Conservation (phyloP, 2,329 filamentous ascomycete species). For the Fusarium drepaniforme region DNA sequence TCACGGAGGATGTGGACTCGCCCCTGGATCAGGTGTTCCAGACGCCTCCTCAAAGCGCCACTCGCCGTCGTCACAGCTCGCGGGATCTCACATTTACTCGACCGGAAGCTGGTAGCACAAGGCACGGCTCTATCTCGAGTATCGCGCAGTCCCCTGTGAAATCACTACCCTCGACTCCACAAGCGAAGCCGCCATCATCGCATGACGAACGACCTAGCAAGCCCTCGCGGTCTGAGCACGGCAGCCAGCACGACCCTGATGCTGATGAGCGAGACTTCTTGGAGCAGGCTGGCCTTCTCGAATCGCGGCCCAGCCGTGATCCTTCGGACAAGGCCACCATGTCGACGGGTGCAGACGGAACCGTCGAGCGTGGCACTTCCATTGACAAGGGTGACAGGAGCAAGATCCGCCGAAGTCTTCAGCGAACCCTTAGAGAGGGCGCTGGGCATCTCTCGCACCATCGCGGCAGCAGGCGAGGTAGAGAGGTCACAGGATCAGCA, state of each 20-base stretch:
- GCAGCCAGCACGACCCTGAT: conserved; percentile 64
- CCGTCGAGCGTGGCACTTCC: conserved; percentile 49
- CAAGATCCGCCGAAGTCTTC: conserved; percentile 86
- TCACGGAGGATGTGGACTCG: conserved; percentile 38
- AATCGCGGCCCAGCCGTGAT: conserved; percentile 49
- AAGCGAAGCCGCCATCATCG: conserved; percentile 28
- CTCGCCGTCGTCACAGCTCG: conserved; percentile 42
- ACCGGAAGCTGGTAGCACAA: conserved; percentile 38
- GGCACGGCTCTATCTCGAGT: conserved; percentile 50
- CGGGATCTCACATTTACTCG: conserved; percentile 40
- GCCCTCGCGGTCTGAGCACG: conserved; percentile 32
- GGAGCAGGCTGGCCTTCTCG: conserved; percentile 75
- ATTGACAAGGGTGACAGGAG: conserved; percentile 66
- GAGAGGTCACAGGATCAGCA: conserved; percentile 62
- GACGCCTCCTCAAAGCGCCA: conserved; percentile 48
- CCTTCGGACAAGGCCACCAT: conserved; percentile 51
- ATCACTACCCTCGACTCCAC: conserved; percentile 39
- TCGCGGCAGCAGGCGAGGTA: conserved; percentile 81
- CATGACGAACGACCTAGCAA: conserved; percentile 36
- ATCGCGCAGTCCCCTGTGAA: conserved; percentile 44
- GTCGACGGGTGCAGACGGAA: conserved; percentile 49
- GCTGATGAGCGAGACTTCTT: conserved; percentile 76
- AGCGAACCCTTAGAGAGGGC: conserved; percentile 89
- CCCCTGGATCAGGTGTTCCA: conserved; percentile 47
- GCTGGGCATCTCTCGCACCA: conserved; percentile 75